A percentile compares a stretch with the other conserved stretches of the same genome.
These are phyloP conservation scores for Coccomyxa sp. DNA, from an alignment of 139 green algal genomes.

Conservation along the genomic window DNA sequence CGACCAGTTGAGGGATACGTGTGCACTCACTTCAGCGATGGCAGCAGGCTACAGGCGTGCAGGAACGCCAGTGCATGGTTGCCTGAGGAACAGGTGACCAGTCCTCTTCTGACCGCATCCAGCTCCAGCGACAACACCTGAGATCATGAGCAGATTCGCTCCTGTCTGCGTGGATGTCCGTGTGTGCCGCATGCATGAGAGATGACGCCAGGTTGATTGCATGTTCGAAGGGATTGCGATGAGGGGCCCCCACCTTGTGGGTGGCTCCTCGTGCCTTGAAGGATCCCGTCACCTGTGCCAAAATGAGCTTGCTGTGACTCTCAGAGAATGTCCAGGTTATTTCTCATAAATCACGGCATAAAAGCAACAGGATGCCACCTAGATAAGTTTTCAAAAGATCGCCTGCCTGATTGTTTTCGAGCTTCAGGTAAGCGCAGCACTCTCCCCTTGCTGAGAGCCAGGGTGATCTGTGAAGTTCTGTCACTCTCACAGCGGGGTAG, in stretches of 20 bases:
- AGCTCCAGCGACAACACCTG: slow-evolving; percentile 37
- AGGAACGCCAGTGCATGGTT: slow-evolving; percentile 65
- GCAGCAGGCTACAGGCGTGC: slow-evolving; percentile 26
- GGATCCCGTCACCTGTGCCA: slow-evolving; percentile 34
- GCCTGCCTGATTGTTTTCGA: slow-evolving; percentile 45
- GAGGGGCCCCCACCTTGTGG: slow-evolving; percentile 24
- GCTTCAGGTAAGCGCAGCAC: slow-evolving; percentile 31
- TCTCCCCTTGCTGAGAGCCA: background rate
- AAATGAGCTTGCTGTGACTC: background rate
- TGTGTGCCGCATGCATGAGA: background rate
- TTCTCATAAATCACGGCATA: background rate
- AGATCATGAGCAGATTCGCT: background rate
- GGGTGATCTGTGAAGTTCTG: background rate
- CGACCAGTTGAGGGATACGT: background rate
- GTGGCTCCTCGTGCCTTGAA: slow-evolving; percentile 52
- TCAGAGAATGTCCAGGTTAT: background rate
- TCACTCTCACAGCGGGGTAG: background rate
- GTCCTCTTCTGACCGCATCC: slow-evolving; percentile 18
- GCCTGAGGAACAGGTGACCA: slow-evolving; percentile 51
- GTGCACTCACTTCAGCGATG: background rate
- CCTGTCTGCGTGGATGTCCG: background rate
- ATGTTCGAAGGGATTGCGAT: background rate
- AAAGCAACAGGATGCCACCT: background rate
- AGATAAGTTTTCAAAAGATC: background rate
- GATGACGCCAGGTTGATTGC: background rate